Percentiles rank a stretch among this genome's conserved stretches.
Conservation (phyloP, 257 asterid species). For the Knoxia roxburghii region DNA sequence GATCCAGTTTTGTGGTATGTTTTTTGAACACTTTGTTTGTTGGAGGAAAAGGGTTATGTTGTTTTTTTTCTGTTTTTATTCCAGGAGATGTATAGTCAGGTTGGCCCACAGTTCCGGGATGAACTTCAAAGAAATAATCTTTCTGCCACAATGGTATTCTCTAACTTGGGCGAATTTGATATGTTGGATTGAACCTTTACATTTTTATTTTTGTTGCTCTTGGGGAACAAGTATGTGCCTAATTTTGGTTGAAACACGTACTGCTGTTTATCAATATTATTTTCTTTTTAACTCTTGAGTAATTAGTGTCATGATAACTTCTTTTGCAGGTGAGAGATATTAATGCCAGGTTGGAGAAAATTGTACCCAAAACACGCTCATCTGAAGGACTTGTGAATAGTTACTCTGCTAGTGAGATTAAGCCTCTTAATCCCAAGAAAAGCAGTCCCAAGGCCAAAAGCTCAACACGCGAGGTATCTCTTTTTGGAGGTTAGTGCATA, state of each 20-base stretch:
- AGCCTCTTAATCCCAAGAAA: slow-evolving; percentile 58
- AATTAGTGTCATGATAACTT: slow-evolving; percentile 13
- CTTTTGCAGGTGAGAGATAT: slow-evolving; percentile 78
- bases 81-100: slow-evolving; percentile 93
- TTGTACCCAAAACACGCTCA: slow-evolving; percentile 74
- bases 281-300: slow-evolving; percentile 10
- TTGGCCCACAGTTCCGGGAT: slow-evolving; percentile 88
- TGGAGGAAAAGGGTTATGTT: not conserved
- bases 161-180: not conserved
- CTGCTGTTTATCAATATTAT: not conserved
- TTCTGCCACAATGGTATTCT: slow-evolving; percentile 65
- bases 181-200: not conserved
- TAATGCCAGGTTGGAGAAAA: slow-evolving; percentile 77
- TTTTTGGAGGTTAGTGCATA: slow-evolving; percentile 83
- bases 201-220: not conserved
- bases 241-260: not conserved
- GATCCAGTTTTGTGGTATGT: no score
- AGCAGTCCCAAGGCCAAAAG: slow-evolving; percentile 88
- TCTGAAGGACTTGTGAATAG: slow-evolving; percentile 62
- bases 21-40: not conserved
- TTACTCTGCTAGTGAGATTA: slow-evolving; percentile 52
- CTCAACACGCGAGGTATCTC: slow-evolving; percentile 77
- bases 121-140: slow-evolving; percentile 87
- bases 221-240: not conserved
- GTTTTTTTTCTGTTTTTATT: slow-evolving; percentile 4